Percentiles rank a stretch among this genome's conserved stretches.
Conservation (phyloP, 768 basidiomycete genomes). For the Mycena venus region DNA sequence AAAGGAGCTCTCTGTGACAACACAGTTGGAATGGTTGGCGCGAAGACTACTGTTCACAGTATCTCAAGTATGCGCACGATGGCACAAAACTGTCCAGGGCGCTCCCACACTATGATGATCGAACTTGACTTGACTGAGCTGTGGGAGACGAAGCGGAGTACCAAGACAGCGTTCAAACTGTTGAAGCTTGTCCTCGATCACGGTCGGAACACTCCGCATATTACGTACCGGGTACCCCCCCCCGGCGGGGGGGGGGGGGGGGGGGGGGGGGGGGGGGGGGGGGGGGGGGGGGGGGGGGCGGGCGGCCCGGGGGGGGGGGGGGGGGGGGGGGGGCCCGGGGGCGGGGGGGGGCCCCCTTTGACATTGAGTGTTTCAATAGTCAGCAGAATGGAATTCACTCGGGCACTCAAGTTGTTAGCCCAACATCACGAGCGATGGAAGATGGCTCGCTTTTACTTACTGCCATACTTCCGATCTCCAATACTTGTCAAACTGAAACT, state of each 20-base stretch:
- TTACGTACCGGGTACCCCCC: too few relatives aligned
- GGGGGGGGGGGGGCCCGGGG: too few relatives aligned
- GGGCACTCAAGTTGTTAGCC: background rate
- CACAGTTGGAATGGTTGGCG: background rate
- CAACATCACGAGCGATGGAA: conserved; percentile 5
- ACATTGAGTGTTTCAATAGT: background rate
- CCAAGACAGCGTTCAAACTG: background rate
- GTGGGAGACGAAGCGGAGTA: background rate
- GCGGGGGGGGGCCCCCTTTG: too few relatives aligned
- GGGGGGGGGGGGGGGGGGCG: too few relatives aligned
- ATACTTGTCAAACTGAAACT: background rate
- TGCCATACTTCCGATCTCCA: background rate
- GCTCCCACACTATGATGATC: background rate
- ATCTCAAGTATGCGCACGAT: background rate
- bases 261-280: too few relatives aligned
- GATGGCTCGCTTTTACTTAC: background rate
- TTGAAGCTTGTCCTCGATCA: background rate
- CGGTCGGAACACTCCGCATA: background rate
- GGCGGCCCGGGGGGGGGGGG: too few relatives aligned
- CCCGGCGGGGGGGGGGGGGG: too few relatives aligned
- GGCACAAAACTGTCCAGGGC: background rate
- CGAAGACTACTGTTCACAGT: background rate
- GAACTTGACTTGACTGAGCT: background rate
- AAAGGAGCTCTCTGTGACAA: too few relatives aligned
- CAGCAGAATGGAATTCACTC: background rate